A percentile compares a stretch with the other conserved stretches of the same genome.
Evolutionary conservation across 495 filamentous ascomycete species (phyloP).

Genomic region (Penicillium robsamsonii): DNA sequence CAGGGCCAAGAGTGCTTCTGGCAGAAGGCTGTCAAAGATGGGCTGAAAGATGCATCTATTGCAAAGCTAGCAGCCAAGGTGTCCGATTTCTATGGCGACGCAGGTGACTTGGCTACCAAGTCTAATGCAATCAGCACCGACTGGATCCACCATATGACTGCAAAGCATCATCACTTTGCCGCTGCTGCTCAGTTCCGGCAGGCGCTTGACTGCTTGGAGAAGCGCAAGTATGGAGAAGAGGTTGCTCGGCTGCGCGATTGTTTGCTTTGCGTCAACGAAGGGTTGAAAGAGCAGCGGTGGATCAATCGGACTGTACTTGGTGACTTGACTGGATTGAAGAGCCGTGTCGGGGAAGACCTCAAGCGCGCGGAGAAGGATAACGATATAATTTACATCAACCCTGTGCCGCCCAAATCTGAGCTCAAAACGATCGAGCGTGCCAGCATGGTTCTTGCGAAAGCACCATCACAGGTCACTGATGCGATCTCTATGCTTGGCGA

Average conservation of each 20-base stretch:
- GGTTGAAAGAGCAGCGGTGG: slow-evolving; percentile 80
- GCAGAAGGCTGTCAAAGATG: slow-evolving; percentile 95
- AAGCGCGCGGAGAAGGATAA: slow-evolving; percentile 96
- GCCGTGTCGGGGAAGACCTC: slow-evolving; percentile 76
- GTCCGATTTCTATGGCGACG: slow-evolving; percentile 83
- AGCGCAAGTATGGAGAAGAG: slow-evolving; percentile 93
- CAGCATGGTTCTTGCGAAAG: slow-evolving; percentile 77
- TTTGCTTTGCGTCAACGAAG: slow-evolving; percentile 78
- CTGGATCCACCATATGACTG: slow-evolving; percentile 98
- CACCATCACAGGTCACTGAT: slow-evolving; percentile 80
- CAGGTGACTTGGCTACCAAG: slow-evolving; percentile 81
- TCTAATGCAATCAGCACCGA: slow-evolving; percentile 86
- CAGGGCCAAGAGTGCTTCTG: slow-evolving; percentile 98
- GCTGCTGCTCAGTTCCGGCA: slow-evolving; percentile 95
- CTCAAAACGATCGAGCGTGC: slow-evolving; percentile 82
- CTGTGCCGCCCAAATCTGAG: slow-evolving; percentile 85
- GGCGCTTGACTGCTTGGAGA: slow-evolving; percentile 88
- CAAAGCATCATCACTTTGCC: slow-evolving; percentile 97
- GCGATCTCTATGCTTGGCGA: slow-evolving; percentile 77
- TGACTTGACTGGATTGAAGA: slow-evolving; percentile 82
- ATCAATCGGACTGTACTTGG: slow-evolving; percentile 79
- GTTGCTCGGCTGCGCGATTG: slow-evolving; percentile 83
- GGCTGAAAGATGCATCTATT: slow-evolving; percentile 85
- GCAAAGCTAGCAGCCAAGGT: slow-evolving; percentile 89
- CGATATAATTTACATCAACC: slow-evolving; percentile 83